Conservation (phyloP, 2,329 filamentous ascomycete species). For the Septoria petroselini region DNA sequence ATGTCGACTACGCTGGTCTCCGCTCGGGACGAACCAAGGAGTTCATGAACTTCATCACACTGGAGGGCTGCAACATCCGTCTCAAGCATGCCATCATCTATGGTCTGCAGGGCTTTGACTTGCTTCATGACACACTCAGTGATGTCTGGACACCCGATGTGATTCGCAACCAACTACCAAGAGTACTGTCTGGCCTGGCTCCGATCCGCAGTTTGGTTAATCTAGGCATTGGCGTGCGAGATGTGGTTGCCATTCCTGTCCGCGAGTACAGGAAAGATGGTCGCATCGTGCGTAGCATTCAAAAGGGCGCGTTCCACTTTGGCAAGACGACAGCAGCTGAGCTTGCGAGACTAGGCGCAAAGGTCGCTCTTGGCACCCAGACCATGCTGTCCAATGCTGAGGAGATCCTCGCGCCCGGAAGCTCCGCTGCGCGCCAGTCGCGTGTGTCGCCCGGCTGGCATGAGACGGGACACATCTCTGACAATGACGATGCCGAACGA, state of each 20-base stretch:
- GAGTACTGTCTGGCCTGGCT: slow-evolving; percentile 82
- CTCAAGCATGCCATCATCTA: slow-evolving; percentile 89
- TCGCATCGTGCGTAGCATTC: slow-evolving; percentile 82
- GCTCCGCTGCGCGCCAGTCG: slow-evolving; percentile 23
- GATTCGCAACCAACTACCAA: slow-evolving; percentile 80
- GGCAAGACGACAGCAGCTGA: slow-evolving; percentile 91
- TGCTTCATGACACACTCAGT: slow-evolving; percentile 83
- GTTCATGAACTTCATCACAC: slow-evolving; percentile 96
- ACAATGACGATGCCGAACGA: slow-evolving; percentile 64
- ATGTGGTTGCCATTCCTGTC: slow-evolving; percentile 85
- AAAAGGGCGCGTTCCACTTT: slow-evolving; percentile 86
- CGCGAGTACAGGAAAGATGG: slow-evolving; percentile 93
- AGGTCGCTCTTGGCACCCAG: slow-evolving; percentile 90
- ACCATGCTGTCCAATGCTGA: slow-evolving; percentile 89
- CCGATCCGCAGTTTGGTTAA: slow-evolving; percentile 89
- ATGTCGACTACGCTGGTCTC: slow-evolving; percentile 91
- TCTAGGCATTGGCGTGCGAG: slow-evolving; percentile 79
- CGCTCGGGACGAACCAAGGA: slow-evolving; percentile 92
- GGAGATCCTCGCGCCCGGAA: slow-evolving; percentile 59
- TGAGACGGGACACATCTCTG: slow-evolving; percentile 46
- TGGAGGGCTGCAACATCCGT: slow-evolving; percentile 83
- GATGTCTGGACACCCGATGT: slow-evolving; percentile 97
- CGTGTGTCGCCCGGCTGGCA: slow-evolving; percentile 43
- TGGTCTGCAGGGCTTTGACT: slow-evolving; percentile 85
- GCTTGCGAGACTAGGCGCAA: slow-evolving; percentile 89